Evolutionary conservation across 306 rosid species (phyloP).

Genomic region (Quercus alba): DNA sequence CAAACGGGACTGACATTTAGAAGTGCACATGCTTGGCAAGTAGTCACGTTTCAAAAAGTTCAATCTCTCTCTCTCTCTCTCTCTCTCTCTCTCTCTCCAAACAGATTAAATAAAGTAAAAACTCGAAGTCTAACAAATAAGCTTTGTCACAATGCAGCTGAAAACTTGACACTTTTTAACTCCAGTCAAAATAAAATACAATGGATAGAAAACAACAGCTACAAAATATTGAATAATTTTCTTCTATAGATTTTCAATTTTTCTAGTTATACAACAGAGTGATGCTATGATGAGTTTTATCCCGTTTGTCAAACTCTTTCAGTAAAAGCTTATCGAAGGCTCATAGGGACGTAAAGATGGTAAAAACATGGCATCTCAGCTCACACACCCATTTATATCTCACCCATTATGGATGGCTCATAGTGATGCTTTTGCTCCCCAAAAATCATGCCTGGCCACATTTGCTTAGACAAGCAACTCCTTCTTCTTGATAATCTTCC

Average conservation of each 20-base stretch:
- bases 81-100: too few species aligned
- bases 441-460: constrained; percentile 82
- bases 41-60: too few species aligned
- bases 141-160: background rate
- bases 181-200: background rate
- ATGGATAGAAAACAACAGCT: background rate
- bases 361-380: constrained; percentile 13
- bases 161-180: background rate
- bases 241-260: constrained; percentile 11
- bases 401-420: background rate
- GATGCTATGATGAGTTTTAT: background rate
- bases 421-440: constrained; percentile 20
- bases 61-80: too few species aligned
- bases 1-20: too few species aligned
- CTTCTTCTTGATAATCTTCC: constrained; percentile 98
- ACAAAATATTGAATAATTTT: constrained; percentile 12
- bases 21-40: too few species aligned
- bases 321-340: constrained; percentile 12
- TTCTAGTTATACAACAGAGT: background rate
- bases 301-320: constrained; percentile 13
- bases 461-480: constrained; percentile 77
- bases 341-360: constrained; percentile 12
- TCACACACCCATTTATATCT: constrained; percentile 30
- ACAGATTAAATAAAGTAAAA: too few species aligned
- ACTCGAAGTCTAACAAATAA: background rate